Evolutionary conservation across 352 stramenopile genomes (phyloP).

Genomic region (Globisporangium solare): DNA sequence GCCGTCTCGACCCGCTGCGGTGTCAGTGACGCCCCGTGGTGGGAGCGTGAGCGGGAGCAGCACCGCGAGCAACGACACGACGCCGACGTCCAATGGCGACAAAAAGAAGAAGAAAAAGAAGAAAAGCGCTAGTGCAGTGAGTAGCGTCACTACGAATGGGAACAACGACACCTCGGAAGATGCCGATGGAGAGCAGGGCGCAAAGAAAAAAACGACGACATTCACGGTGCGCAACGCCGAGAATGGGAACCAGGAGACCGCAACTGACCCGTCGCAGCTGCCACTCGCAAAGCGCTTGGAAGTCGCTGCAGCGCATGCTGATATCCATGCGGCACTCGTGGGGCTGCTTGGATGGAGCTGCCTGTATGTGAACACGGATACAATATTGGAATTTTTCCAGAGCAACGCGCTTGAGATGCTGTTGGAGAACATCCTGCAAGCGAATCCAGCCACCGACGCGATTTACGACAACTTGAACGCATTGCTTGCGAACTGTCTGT

Average conservation of each 20-base stretch:
- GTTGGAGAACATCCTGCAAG: constrained; percentile 50
- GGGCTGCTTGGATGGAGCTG: constrained; percentile 72
- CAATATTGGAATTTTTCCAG: constrained; percentile 70
- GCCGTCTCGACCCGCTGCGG: not conserved
- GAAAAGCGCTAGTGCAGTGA: constrained; percentile 7
- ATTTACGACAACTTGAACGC: constrained; percentile 54
- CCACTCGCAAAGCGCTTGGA: constrained; percentile 54
- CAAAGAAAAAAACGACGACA: not conserved
- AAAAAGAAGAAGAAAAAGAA: constrained; percentile 37
- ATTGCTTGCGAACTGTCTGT: constrained; percentile 63
- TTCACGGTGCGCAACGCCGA: constrained; percentile 7
- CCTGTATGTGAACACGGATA: constrained; percentile 53
- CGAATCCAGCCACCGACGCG: constrained; percentile 22
- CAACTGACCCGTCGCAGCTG: constrained; percentile 31
- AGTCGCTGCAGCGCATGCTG: constrained; percentile 54
- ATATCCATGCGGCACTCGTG: constrained; percentile 69
- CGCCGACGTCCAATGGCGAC: constrained; percentile 12
- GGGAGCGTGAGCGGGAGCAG: constrained; percentile 21
- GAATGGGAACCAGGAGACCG: constrained; percentile 3
- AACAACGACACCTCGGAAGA: constrained; percentile 5
- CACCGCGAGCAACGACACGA: constrained; percentile 19
- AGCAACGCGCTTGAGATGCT: constrained; percentile 57
- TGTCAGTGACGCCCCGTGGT: constrained; percentile 6
- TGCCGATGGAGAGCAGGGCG: not conserved
- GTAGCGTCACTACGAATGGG: not conserved